phyloP scores from a whole-genome alignment of 257 asterid species.

The Galeopsis tetrahit region DNA sequence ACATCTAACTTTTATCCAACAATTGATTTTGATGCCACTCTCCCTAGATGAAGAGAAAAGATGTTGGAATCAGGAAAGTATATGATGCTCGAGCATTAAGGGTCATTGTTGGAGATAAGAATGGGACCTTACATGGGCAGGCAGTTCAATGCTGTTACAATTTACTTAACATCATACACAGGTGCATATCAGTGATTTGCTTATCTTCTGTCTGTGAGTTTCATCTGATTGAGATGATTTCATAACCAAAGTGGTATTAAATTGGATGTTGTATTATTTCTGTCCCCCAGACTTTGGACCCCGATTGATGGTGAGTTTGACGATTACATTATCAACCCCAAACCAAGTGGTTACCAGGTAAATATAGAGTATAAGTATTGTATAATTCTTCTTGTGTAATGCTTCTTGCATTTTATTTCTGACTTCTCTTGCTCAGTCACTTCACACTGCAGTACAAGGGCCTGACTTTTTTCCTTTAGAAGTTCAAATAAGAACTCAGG shows the following conservation, averaged over 20 bases:
- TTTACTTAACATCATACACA: slow-evolving; percentile 89
- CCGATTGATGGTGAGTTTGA: slow-evolving; percentile 95
- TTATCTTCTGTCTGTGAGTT: slow-evolving; percentile 18
- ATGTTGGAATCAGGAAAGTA: slow-evolving; percentile 72
- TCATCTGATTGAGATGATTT: slow-evolving; percentile 25
- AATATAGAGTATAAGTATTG: background rate
- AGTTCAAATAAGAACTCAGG: slow-evolving; percentile 98
- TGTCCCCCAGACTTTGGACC: slow-evolving; percentile 76
- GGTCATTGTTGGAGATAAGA: slow-evolving; percentile 92
- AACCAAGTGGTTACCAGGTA: slow-evolving; percentile 99
- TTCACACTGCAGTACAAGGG: slow-evolving; percentile 95
- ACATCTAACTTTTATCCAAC: slow-evolving; percentile 30
- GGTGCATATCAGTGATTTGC: slow-evolving; percentile 44
- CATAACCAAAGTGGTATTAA: slow-evolving; percentile 24
- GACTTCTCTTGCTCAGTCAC: slow-evolving; percentile 61
- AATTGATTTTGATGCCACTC: slow-evolving; percentile 33
- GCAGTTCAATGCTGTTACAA: slow-evolving; percentile 94
- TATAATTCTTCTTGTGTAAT: background rate
- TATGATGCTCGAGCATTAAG: slow-evolving; percentile 96
- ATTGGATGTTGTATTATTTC: slow-evolving; percentile 21
- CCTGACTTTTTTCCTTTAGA: slow-evolving; percentile 90
- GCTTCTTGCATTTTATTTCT: slow-evolving; percentile 32
- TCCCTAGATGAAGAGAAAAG: slow-evolving; percentile 89
- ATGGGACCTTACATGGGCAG: slow-evolving; percentile 90
- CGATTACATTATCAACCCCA: slow-evolving; percentile 94